Evolutionary conservation across 2,329 filamentous ascomycete species (phyloP).

Genomic region (Fusarium proliferatum): DNA sequence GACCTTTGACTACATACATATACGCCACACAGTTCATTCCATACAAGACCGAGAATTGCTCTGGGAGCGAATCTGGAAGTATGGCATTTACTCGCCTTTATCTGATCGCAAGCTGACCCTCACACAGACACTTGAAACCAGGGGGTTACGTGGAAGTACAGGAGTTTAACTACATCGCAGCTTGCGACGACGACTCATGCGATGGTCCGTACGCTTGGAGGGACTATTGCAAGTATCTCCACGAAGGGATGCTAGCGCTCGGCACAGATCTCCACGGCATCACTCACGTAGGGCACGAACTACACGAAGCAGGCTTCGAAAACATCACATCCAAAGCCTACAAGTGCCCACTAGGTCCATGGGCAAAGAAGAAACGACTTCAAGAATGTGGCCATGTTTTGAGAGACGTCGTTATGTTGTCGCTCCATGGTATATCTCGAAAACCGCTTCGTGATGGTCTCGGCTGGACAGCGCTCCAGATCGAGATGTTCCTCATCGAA

Average conservation of each 20-base stretch:
- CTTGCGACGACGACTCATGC: conserved; percentile 59
- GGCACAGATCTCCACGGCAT: conserved; percentile 58
- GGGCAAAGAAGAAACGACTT: conserved; percentile 57
- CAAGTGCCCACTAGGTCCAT: conserved; percentile 62
- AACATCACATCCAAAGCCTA: conserved; percentile 54
- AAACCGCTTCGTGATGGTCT: conserved; percentile 54
- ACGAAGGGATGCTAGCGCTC: conserved; percentile 54
- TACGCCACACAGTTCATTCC: conserved; percentile 59
- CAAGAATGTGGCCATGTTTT: conserved; percentile 60
- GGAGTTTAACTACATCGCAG: conserved; percentile 56
- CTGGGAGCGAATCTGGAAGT: conserved; percentile 57
- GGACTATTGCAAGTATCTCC: conserved; percentile 57
- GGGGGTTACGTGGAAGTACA: conserved; percentile 64
- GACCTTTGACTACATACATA: conserved; percentile 61
- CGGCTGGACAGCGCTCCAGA: conserved; percentile 54
- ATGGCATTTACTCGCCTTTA: conserved; percentile 20
- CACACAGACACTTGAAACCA: conserved; percentile 60
- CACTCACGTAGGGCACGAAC: conserved; percentile 48
- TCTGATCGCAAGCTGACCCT: not conserved
- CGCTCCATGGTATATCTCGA: conserved; percentile 53
- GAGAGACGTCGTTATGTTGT: conserved; percentile 55
- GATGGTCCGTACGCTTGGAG: conserved; percentile 58
- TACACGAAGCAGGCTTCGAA: conserved; percentile 56
- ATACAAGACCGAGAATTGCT: conserved; percentile 56
- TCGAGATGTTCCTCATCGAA: conserved; percentile 57